Evolutionary conservation across 495 filamentous ascomycete species (phyloP).

Genomic region (Penicillium arizonense): DNA sequence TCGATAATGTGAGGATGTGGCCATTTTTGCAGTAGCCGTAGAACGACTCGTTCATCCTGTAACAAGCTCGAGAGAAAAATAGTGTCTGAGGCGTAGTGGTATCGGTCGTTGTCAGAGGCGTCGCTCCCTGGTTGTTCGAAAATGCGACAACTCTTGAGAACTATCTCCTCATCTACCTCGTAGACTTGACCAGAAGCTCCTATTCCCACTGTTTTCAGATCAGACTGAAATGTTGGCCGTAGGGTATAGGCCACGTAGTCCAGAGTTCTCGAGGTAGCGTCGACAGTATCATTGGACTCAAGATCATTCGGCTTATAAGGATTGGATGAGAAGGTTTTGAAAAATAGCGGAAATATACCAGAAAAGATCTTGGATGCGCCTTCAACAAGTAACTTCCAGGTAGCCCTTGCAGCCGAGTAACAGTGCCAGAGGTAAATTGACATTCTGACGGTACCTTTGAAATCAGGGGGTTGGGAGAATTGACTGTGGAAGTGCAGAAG

Average conservation of each 20-base stretch:
- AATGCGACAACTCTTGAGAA: slow-evolving; percentile 22
- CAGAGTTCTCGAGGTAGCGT: no score
- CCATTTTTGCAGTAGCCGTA: slow-evolving; percentile 20
- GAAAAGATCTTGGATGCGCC: no score
- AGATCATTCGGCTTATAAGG: no score
- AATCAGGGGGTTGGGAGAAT: no score
- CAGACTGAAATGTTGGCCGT: slow-evolving; percentile 25
- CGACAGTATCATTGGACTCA: no score
- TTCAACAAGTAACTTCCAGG: no score
- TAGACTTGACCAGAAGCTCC: slow-evolving; percentile 22
- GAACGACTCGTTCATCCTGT: slow-evolving; percentile 18
- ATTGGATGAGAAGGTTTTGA: no score
- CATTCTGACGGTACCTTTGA: no score
- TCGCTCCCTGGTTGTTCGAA: slow-evolving; percentile 16
- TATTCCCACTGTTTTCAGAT: slow-evolving; percentile 25
- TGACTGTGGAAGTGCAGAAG: no score
- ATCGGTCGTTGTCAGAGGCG: slow-evolving; percentile 16
- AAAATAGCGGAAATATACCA: no score
- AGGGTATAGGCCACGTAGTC: slow-evolving; percentile 21
- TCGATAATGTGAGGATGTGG: slow-evolving; percentile 28
- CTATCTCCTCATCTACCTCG: slow-evolving; percentile 20
- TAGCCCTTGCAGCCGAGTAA: no score
- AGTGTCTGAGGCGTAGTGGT: slow-evolving; percentile 24
- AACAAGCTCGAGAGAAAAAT: slow-evolving; percentile 24
- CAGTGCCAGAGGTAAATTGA: no score